Percentiles rank a stretch among this genome's conserved stretches.
These are phyloP conservation scores for Colletotrichum siamense DNA, from an alignment of 2,329 filamentous ascomycete genomes.

Conservation along the genomic window DNA sequence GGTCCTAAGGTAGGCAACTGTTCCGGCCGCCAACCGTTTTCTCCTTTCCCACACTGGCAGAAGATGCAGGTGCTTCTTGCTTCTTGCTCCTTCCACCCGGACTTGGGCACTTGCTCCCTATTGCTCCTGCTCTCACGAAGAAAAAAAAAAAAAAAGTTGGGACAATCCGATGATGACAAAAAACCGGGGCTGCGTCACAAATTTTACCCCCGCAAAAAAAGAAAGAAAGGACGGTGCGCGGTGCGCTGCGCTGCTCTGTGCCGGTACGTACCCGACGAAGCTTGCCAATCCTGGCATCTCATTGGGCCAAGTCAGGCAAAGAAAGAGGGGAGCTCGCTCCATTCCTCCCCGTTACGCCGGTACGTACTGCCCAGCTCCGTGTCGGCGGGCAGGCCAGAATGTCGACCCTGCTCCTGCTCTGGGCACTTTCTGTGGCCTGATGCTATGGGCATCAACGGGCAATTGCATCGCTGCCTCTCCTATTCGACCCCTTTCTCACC, in stretches of 20 bases:
- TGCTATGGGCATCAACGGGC: neutral
- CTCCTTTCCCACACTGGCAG: neutral
- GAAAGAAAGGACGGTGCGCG: neutral
- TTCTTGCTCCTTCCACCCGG: neutral
- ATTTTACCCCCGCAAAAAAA: conserved; percentile 25
- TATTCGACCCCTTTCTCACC: neutral
- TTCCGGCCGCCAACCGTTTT: neutral
- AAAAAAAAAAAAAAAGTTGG: neutral
- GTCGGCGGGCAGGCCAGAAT: neutral
- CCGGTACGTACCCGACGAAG: conserved; percentile 3
- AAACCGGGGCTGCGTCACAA: conserved; percentile 23
- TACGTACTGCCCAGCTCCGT: neutral
- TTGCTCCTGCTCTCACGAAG: neutral
- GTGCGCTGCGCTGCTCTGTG: neutral
- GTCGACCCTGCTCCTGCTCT: neutral
- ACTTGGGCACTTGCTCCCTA: neutral
- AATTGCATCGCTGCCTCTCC: neutral
- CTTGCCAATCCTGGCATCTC: neutral
- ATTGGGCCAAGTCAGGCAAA: neutral
- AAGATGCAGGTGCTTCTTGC: neutral
- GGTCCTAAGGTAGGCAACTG: neutral
- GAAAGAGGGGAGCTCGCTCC: neutral
- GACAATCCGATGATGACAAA: conserved; percentile 18
- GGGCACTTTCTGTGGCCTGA: neutral
- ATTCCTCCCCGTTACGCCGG: neutral